Evolutionary conservation across 1,284 basidiomycete genomes (phyloP), one percentile per base, ranked within the genome.

Genomic region (Cryptococcus hybrid): DNA sequence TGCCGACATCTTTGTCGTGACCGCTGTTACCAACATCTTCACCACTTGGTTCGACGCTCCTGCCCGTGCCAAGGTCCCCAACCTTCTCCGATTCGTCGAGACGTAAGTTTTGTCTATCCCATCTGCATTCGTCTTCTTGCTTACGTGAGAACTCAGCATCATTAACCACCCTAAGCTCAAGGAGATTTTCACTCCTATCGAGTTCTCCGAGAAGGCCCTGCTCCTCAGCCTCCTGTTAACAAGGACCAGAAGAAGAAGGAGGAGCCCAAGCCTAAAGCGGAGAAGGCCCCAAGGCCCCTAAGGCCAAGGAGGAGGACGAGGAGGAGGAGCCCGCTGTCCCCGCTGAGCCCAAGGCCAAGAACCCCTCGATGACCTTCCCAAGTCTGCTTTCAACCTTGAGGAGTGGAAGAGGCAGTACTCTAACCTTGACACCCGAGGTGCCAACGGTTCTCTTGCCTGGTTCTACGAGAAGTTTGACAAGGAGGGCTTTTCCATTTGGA

Each of bases 381-480:
- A 95, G 82, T 92, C 90, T 15, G 80, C 84, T 12, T 89, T 97
- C 82, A 92, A 93, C 82, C 87, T 98, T 58, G 94, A 98, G 79
- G 93, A 97, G 81, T 96, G 91, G 90, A 98, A 98, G 82, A 87
- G 92, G 54, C 88, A 89, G 58, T 98, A 98, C 84, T 96, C 92
- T 69, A 98, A 98, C 88, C 88, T 89, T 80, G 94, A 97, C 57
- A 97, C 94, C 42, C 86, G 89, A 58, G 57, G 57, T 39, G 15
- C 57, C 38, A 88, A 88, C 42, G 88, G 91, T 76, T 72, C 74
- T 45, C 61, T 79, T 55, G 68, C 71, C 47, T 94, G 90, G 90
- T 88, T 94, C 84, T 92, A 93, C 83, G 73, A 90, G 78, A 87
- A 92, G 88, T 93, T 86, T 78, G 94, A 97, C 83, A 79, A 84